These are phyloP conservation scores for Aspergillus niger DNA, from an alignment of 2,329 filamentous ascomycete genomes.

Conservation along the genomic window DNA sequence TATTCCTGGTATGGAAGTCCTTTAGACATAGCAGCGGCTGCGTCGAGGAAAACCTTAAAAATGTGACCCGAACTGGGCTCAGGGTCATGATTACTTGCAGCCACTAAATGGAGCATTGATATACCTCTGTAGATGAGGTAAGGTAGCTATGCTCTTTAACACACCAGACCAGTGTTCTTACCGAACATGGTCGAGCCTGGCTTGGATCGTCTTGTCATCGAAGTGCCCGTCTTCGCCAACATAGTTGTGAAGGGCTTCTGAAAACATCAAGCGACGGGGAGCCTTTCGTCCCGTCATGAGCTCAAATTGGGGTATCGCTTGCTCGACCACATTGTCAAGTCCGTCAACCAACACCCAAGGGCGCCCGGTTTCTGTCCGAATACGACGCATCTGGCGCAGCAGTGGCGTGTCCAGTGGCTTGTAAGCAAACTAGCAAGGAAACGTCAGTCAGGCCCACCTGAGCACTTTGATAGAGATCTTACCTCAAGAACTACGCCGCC, in stretches of 20 bases:
- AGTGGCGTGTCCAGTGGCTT: slow-evolving; percentile 72
- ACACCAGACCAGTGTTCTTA: slow-evolving; percentile 16
- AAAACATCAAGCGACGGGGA: slow-evolving; percentile 70
- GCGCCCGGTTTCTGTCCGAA: slow-evolving; percentile 54
- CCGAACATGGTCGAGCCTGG: slow-evolving; percentile 33
- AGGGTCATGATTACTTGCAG: neutral
- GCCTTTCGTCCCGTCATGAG: slow-evolving; percentile 74
- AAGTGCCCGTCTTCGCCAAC: slow-evolving; percentile 38
- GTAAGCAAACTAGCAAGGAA: slow-evolving; percentile 56
- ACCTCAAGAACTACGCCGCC: slow-evolving; percentile 76
- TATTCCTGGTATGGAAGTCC: neutral
- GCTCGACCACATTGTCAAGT: slow-evolving; percentile 73
- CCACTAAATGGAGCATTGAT: no score
- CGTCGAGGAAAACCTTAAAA: neutral
- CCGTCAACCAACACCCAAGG: slow-evolving; percentile 75
- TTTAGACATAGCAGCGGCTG: neutral
- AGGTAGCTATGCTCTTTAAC: neutral
- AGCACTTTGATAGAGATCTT: neutral
- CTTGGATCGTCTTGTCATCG: slow-evolving; percentile 42
- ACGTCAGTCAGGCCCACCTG: slow-evolving; percentile 11
- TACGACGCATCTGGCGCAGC: slow-evolving; percentile 66
- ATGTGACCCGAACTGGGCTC: neutral
- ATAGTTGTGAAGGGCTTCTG: slow-evolving; percentile 55
- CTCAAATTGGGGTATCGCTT: slow-evolving; percentile 80
- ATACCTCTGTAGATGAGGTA: neutral